A percentile compares a stretch with the other conserved stretches of the same genome.
Evolutionary conservation across 257 asterid genomes (phyloP).

Genomic region (Fraxinus americana): DNA sequence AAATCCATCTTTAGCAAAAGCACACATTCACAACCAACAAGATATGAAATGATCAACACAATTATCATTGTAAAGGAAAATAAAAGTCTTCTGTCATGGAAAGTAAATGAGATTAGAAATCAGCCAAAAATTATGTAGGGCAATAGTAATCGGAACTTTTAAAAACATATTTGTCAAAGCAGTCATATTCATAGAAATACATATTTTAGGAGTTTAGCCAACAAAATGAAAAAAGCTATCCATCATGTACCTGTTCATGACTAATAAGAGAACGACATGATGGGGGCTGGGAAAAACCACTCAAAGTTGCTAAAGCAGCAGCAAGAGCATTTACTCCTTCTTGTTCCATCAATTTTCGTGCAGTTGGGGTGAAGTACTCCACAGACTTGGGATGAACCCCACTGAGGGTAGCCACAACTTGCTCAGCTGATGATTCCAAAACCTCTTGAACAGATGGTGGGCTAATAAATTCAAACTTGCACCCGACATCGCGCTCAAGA

Average conservation of each 20-base stretch:
- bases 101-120: not conserved
- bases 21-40: not conserved
- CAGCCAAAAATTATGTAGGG: not conserved
- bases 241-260: constrained; percentile 48
- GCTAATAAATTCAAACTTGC: constrained; percentile 66
- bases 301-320: constrained; percentile 55
- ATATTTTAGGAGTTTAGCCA: not conserved
- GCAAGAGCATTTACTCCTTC: constrained; percentile 51
- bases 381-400: constrained; percentile 56
- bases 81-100: not conserved
- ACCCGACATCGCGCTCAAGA: constrained; percentile 82
- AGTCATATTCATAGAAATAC: not conserved
- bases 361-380: constrained; percentile 49
- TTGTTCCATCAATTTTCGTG: constrained; percentile 44
- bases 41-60: constrained; percentile 4
- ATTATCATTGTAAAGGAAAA: not conserved
- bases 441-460: constrained; percentile 83
- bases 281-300: constrained; percentile 57
- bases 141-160: not conserved
- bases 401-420: constrained; percentile 46
- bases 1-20: not conserved
- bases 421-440: constrained; percentile 73
- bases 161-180: not conserved
- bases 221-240: not conserved
- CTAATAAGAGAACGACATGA: constrained; percentile 55